phyloP scores from a whole-genome alignment of 208 protist species.

The Balamuthia mandrillaris region DNA sequence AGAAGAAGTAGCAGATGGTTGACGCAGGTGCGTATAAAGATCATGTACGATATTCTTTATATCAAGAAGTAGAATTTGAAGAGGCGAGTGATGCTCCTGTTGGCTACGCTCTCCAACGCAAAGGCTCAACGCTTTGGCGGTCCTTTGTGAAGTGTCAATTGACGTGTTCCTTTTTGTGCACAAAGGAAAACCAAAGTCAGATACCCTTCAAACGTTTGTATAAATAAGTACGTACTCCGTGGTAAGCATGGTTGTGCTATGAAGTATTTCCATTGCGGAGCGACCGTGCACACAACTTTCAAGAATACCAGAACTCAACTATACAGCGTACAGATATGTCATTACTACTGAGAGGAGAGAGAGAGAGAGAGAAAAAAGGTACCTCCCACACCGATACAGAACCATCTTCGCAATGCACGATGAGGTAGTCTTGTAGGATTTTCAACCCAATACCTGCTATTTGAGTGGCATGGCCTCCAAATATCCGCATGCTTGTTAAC shows the following conservation, averaged over 20 bases:
- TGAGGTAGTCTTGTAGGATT: background rate
- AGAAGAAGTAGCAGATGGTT: too few relatives aligned
- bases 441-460: background rate
- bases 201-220: too few relatives aligned
- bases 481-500: background rate
- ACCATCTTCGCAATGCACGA: constrained; percentile 21
- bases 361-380: background rate
- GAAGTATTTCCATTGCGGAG: background rate
- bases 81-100: background rate
- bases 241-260: background rate
- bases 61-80: background rate
- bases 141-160: too few relatives aligned
- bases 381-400: constrained; percentile 28
- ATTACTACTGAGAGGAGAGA: too few relatives aligned
- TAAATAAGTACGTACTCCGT: too few relatives aligned
- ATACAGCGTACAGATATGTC: too few relatives aligned
- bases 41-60: constrained; percentile 6
- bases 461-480: background rate
- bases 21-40: background rate
- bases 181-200: too few relatives aligned
- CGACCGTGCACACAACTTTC: background rate
- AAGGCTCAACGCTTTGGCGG: too few relatives aligned
- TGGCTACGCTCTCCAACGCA: background rate
- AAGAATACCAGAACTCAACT: constrained; percentile 9
- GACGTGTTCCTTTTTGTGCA: too few relatives aligned